Percentiles rank a stretch among this genome's conserved stretches.
Evolutionary conservation across 441 rosid genomes (phyloP).

Genomic region (Corymbia calophylla): DNA sequence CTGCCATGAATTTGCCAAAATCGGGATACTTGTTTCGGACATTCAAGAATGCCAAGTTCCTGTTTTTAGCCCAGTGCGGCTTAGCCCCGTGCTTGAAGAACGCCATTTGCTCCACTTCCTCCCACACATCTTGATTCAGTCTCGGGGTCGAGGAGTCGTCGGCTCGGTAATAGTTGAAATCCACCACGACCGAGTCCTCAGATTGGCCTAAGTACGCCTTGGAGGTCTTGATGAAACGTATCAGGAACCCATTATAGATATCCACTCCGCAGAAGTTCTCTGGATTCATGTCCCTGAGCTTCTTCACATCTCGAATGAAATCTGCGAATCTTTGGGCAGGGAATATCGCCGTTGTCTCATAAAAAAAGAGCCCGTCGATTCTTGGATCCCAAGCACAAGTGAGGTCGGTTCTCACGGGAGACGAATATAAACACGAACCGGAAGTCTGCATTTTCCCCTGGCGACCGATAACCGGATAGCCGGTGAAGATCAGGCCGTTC

Average conservation of each 20-base stretch:
- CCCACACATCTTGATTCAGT: constrained; percentile 64
- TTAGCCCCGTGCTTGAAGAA: constrained; percentile 61
- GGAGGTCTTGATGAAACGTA: constrained; percentile 74
- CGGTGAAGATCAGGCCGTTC: constrained; percentile 52
- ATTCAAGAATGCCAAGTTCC: constrained; percentile 53
- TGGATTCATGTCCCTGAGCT: constrained; percentile 43
- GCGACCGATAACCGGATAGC: constrained; percentile 70
- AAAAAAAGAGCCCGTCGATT: constrained; percentile 64
- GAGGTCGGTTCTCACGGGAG: constrained; percentile 26
- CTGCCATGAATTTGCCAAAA: constrained; percentile 36
- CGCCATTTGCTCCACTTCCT: constrained; percentile 88
- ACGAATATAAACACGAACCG: constrained; percentile 72
- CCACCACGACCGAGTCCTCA: constrained; percentile 72
- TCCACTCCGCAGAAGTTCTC: constrained; percentile 64
- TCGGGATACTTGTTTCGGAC: constrained; percentile 45
- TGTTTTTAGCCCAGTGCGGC: constrained; percentile 91
- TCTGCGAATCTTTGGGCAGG: constrained; percentile 36
- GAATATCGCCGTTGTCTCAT: constrained; percentile 67
- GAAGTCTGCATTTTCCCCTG: constrained; percentile 80
- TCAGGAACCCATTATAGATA: constrained; percentile 56
- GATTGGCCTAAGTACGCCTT: constrained; percentile 68
- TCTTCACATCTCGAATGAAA: constrained; percentile 54
- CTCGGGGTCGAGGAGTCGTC: constrained; percentile 53
- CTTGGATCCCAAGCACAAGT: constrained; percentile 85
- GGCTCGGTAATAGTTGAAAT: constrained; percentile 72